Conservation (phyloP, 1,284 basidiomycete genomes). For the Moesziomyces sp. region DNA sequence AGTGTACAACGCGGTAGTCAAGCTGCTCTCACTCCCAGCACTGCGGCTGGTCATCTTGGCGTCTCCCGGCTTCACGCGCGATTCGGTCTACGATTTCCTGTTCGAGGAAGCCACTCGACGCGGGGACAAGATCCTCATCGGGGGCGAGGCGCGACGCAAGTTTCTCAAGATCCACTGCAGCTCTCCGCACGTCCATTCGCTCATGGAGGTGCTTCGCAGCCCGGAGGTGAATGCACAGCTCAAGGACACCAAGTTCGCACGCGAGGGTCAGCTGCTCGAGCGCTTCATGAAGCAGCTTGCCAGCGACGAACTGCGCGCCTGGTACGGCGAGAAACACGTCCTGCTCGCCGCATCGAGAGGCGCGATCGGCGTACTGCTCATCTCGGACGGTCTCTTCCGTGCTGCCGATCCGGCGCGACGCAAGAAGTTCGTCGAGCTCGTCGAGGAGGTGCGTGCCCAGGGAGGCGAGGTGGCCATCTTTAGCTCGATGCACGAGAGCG, state of each 20-base stretch:
- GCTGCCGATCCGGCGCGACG: conserved; percentile 63
- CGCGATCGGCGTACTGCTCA: conserved; percentile 91
- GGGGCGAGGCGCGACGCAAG: conserved; percentile 80
- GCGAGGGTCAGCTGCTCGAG: conserved; percentile 76
- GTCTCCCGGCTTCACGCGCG: conserved; percentile 94
- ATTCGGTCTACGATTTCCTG: conserved; percentile 82
- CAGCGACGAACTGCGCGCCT: conserved; percentile 91
- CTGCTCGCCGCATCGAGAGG: conserved; percentile 88
- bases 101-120: conserved; percentile 71
- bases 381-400: conserved; percentile 93
- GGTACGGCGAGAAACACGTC: conserved; percentile 98
- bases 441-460: conserved; percentile 86
- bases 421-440: conserved; percentile 83
- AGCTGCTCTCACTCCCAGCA: conserved; percentile 85
- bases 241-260: conserved; percentile 97
- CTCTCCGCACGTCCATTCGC: conserved; percentile 93
- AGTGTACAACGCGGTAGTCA: conserved; percentile 85
- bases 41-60: conserved; percentile 94
- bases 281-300: conserved; percentile 83
- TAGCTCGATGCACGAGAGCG: conserved; percentile 98
- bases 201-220: conserved; percentile 92
- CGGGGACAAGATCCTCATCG: conserved; percentile 80
- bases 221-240: conserved; percentile 77
- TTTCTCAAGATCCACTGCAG: conserved; percentile 90
- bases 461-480: conserved; percentile 95